Percentiles rank a stretch among this genome's conserved stretches.
These are phyloP conservation scores for Yamadazyma diddensiae DNA, from an alignment of 1,139 yeast species.

Conservation along the genomic window DNA sequence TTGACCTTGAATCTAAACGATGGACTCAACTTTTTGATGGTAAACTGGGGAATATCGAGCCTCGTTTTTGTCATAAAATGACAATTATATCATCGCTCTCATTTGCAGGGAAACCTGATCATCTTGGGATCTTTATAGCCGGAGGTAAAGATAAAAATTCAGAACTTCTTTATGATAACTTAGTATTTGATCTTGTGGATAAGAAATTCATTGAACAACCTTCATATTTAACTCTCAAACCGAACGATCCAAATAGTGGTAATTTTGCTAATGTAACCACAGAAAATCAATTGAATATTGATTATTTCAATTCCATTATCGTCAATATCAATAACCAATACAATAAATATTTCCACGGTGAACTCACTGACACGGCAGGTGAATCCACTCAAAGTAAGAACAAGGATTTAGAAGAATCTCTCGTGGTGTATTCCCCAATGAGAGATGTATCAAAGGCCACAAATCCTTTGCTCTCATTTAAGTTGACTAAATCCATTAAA, in stretches of 20 bases:
- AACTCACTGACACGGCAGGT: constrained; percentile 4
- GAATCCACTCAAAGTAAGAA: neutral
- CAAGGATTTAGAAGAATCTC: constrained; percentile 21
- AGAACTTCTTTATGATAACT: constrained; percentile 38
- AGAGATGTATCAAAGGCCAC: constrained; percentile 15
- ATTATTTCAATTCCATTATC: constrained; percentile 33
- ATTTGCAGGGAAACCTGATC: constrained; percentile 43
- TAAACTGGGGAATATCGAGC: constrained; percentile 21
- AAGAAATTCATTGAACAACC: constrained; percentile 39
- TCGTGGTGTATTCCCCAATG: constrained; percentile 38
- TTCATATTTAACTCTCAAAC: constrained; percentile 1
- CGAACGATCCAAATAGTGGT: constrained; percentile 9
- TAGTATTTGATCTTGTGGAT: constrained; percentile 52
- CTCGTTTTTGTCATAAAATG: constrained; percentile 54
- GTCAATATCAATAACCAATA: constrained; percentile 32
- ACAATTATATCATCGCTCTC: constrained; percentile 41
- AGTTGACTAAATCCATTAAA: constrained; percentile 32
- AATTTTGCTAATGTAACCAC: constrained; percentile 18
- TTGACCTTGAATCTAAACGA: constrained; percentile 45
- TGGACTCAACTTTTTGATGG: constrained; percentile 51
- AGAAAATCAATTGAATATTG: constrained; percentile 24
- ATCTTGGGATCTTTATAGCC: constrained; percentile 53
- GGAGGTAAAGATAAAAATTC: constrained; percentile 58
- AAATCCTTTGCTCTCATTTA: constrained; percentile 38
- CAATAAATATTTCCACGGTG: constrained; percentile 17